Base-by-base conservation (phyloP, 352 stramenopile genomes). In the Phytopythium delawarense region DNA sequence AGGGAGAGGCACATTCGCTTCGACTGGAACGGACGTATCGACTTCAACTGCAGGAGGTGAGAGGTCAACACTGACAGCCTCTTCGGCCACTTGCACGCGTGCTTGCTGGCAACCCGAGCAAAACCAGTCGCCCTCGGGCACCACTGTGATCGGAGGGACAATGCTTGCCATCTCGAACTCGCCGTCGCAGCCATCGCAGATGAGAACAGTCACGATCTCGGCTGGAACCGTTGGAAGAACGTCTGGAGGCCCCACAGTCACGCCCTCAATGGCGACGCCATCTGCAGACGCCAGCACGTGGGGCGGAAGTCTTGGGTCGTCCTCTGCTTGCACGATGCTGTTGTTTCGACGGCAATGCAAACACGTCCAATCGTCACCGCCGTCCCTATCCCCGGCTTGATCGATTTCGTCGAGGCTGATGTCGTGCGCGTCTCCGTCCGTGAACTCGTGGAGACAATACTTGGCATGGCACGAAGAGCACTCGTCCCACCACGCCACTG, bases 101-200 rank as follows among this genome's bases (percentile, higher is more conserved):
- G 42, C 16, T 44, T 50, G 35, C 15, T 50, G 23, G 48, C 62
- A 68, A 7, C 32, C 9, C 2, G 30, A 15, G 25, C 61, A 68
- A 28, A 71, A 71, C 61, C 74, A 78, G 46, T 81, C 76, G 21
- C 72, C 78, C 39, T 76, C 76, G 12, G 80, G 78, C 35, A 85
- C 64, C 23, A 64, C 61, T 2, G 51, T 57, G 1, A 88, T 48
- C 6, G 79, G 79, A 39, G 80, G 81, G 42, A 72, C 8, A 4
- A 92, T 42, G 25, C 53, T 62, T 11, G 73, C 64, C 65, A 86
- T 73, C 23, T 89, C 75, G 42, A 78, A 84, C 52, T 93, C 78
- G 25, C 66, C 63, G 16, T 91, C 73, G 50, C 85, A 94, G n/a
- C 80, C 80, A 54, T 88, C 81, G 48, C 85, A 94, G 13, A 88